Percentiles rank a stretch among this genome's conserved stretches.
Evolutionary conservation across 2,329 filamentous ascomycete genomes (phyloP).

Genomic region (Chaetomium olivaceum): DNA sequence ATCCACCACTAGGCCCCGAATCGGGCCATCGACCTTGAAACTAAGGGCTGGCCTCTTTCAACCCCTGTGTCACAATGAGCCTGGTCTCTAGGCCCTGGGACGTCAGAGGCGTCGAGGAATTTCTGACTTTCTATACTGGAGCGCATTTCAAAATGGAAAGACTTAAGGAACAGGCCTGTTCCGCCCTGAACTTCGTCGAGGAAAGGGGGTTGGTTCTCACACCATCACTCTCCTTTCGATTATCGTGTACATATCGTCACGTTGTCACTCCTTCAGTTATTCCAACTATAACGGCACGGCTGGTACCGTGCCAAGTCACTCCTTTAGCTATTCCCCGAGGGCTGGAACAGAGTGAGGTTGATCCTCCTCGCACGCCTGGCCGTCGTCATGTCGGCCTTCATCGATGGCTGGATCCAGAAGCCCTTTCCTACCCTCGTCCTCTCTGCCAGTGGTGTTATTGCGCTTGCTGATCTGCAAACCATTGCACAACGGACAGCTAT

Average conservation of each 20-base stretch:
- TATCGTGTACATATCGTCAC: not conserved
- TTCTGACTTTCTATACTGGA: not conserved
- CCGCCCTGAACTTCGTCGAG: not conserved
- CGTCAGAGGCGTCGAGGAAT: not conserved
- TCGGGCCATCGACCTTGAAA: slow-evolving; percentile 2
- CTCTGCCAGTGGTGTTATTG: slow-evolving; percentile 56
- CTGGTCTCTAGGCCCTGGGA: not conserved
- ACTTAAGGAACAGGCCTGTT: not conserved
- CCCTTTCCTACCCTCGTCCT: slow-evolving; percentile 50
- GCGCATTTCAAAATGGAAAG: not conserved
- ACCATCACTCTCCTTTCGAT: not conserved
- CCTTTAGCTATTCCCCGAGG: not conserved
- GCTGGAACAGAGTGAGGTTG: not conserved
- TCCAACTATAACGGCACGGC: not conserved
- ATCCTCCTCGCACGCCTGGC: not conserved
- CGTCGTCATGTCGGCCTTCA: slow-evolving; percentile 14
- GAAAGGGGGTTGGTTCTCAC: not conserved
- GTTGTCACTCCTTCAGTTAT: not conserved
- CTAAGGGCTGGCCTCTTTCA: slow-evolving; percentile 1
- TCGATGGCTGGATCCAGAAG: slow-evolving; percentile 47
- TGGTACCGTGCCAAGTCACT: slow-evolving; percentile 8
- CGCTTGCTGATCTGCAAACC: slow-evolving; percentile 59
- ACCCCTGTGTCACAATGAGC: slow-evolving; percentile 6
- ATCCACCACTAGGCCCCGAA: not conserved
- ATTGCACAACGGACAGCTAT: slow-evolving; percentile 58